Percentiles rank a stretch among this genome's conserved stretches.
phyloP scores from a whole-genome alignment of 176 grass and related monocot species.

The Pharus latifolius region DNA sequence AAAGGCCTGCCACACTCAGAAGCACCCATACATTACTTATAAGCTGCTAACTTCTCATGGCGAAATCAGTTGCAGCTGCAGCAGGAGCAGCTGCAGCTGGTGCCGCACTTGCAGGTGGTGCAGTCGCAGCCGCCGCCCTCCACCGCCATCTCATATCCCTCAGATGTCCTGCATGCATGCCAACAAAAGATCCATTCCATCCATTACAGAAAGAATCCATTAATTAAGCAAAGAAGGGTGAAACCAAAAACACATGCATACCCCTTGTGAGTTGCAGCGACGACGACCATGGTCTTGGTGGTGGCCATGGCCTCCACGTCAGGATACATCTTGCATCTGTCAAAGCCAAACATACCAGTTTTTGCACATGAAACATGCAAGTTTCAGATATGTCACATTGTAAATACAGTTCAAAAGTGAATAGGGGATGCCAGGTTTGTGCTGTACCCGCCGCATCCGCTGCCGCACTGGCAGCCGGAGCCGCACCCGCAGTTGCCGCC shows the following conservation, averaged over 20 bases:
- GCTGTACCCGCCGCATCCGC: slow-evolving; percentile 33
- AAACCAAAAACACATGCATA: too few species aligned
- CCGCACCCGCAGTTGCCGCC: slow-evolving; percentile 37
- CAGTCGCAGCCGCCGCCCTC: slow-evolving; percentile 31
- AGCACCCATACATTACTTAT: neutral
- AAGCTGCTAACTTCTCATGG: neutral
- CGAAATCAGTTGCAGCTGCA: slow-evolving; percentile 24
- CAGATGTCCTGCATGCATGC: neutral
- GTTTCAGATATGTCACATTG: too few species aligned
- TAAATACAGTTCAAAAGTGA: too few species aligned
- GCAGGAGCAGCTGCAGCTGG: slow-evolving; percentile 34
- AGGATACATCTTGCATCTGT: slow-evolving; percentile 39
- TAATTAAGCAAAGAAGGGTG: neutral
- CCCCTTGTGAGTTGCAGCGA: slow-evolving; percentile 19
- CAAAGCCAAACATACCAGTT: neutral
- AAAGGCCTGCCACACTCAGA: neutral
- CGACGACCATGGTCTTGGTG: neutral
- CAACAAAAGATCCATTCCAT: too few species aligned
- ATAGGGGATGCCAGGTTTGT: too few species aligned
- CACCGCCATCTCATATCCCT: slow-evolving; percentile 11
- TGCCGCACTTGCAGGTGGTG: slow-evolving; percentile 42
- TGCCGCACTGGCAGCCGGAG: slow-evolving; percentile 37
- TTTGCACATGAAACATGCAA: neutral
- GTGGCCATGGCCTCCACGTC: neutral
- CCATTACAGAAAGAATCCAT: too few species aligned